Evolutionary conservation across 768 basidiomycete species (phyloP).

Genomic region (Tylopilus cervinicoccineus): DNA sequence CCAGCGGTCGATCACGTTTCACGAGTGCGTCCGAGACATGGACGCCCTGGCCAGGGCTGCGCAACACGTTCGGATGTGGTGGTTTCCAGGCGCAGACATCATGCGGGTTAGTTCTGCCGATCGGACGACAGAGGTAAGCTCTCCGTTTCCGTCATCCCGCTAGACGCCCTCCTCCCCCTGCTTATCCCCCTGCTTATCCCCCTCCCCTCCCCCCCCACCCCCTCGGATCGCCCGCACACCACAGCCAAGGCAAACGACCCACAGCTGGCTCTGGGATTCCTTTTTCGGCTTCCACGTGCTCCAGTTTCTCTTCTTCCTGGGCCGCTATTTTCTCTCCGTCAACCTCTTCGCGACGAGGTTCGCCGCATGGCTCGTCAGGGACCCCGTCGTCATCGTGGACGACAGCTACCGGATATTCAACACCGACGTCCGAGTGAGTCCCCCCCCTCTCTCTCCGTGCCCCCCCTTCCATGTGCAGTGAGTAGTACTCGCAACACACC

Average conservation of each 20-base stretch:
- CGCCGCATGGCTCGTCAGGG: conserved; percentile 63
- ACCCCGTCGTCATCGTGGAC: conserved; percentile 59
- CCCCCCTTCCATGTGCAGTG: conserved; percentile 1
- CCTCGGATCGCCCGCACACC: conserved; percentile 2
- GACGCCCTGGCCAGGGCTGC: conserved; percentile 56
- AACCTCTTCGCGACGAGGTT: conserved; percentile 63
- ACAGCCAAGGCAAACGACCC: conserved; percentile 50
- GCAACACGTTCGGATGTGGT: conserved; percentile 92
- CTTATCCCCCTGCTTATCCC: too few species aligned
- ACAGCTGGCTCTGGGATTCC: conserved; percentile 64
- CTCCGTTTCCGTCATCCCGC: conserved; percentile 11
- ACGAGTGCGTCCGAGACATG: conserved; percentile 54
- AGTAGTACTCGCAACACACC: conserved; percentile 81
- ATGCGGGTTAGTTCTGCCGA: conserved; percentile 72
- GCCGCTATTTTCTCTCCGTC: conserved; percentile 57
- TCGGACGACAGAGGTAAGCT: conserved; percentile 71
- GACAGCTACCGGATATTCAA: conserved; percentile 86
- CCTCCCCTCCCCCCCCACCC: neutral
- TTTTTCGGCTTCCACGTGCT: conserved; percentile 77
- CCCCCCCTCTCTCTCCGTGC: neutral
- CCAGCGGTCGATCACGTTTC: conserved; percentile 59
- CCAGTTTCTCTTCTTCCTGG: conserved; percentile 79
- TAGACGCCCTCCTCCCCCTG: conserved; percentile 6
- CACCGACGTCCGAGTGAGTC: conserved; percentile 82
- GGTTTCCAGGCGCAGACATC: conserved; percentile 79